These are phyloP conservation scores for Aspergillus sparsus DNA, from an alignment of 495 filamentous ascomycete genomes.

Conservation along the genomic window DNA sequence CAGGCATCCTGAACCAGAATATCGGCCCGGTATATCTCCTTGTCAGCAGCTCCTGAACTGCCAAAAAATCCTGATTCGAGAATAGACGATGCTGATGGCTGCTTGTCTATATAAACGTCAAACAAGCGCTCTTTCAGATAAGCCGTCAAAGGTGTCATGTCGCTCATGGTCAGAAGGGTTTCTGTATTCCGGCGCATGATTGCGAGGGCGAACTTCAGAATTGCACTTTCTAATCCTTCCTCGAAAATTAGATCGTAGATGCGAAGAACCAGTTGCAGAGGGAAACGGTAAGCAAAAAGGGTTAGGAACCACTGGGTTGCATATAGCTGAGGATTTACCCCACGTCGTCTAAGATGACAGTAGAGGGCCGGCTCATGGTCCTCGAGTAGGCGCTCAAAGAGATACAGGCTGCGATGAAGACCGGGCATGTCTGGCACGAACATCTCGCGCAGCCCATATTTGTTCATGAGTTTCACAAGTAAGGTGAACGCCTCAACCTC, in stretches of 20 bases:
- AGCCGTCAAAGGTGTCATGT: constrained; percentile 81
- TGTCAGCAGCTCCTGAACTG: constrained; percentile 83
- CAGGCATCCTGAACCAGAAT: constrained; percentile 92
- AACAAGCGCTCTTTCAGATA: constrained; percentile 94
- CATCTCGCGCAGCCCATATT: constrained; percentile 89
- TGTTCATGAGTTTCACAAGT: constrained; percentile 92
- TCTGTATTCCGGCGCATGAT: constrained; percentile 92
- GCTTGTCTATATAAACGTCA: constrained; percentile 93
- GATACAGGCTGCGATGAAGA: constrained; percentile 87
- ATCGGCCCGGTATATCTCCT: constrained; percentile 94
- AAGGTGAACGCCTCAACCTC: constrained; percentile 96
- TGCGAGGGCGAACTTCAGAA: constrained; percentile 90
- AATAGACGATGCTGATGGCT: constrained; percentile 81
- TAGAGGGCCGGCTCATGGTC: constrained; percentile 92
- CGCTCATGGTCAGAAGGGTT: constrained; percentile 78
- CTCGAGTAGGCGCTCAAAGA: constrained; percentile 93
- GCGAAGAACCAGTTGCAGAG: constrained; percentile 89
- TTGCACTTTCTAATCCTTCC: constrained; percentile 85
- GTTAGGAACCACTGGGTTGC: constrained; percentile 99
- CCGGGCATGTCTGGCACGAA: constrained; percentile 97
- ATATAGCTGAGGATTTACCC: constrained; percentile 88
- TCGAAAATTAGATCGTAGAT: constrained; percentile 97
- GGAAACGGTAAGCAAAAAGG: constrained; percentile 98
- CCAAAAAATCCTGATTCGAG: constrained; percentile 98
- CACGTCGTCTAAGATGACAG: constrained; percentile 87